Evolutionary conservation across 345 rosid genomes (phyloP).

Genomic region (Psidium friedrichsthalianum): DNA sequence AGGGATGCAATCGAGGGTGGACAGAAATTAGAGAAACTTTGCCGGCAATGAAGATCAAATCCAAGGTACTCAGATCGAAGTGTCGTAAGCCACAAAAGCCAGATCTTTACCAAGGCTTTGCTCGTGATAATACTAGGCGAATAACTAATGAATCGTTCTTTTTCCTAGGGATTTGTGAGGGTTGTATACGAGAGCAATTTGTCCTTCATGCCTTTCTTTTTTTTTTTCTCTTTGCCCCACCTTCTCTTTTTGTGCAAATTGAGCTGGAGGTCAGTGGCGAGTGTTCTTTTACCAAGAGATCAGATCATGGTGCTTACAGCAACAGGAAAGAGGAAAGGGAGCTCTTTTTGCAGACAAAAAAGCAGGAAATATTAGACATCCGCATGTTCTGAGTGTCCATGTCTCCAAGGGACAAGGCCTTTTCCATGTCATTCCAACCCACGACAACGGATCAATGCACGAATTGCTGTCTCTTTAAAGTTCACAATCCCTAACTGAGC

Average conservation of each 20-base stretch:
- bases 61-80: conserved; percentile 57
- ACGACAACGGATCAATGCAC: neutral
- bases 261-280: neutral
- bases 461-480: neutral
- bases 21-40: conserved; percentile 76
- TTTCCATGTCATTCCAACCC: conserved; percentile 11
- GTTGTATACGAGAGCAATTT: conserved; percentile 2
- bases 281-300: neutral
- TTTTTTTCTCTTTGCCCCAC: neutral
- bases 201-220: neutral
- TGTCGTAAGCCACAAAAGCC: conserved; percentile 20
- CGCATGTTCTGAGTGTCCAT: neutral
- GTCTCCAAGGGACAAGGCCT: conserved; percentile 9
- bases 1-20: conserved; percentile 83
- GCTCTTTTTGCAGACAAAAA: neutral
- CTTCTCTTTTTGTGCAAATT: conserved; percentile 6
- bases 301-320: conserved; percentile 24
- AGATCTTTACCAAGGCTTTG: conserved; percentile 81
- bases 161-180: neutral
- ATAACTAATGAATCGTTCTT: neutral
- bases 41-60: conserved; percentile 78
- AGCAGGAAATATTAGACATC: neutral
- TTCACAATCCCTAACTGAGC: neutral
- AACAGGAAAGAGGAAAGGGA: conserved; percentile 2
- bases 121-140: conserved; percentile 28